Percentiles rank a stretch among this genome's conserved stretches.
Conservation (phyloP, 2,329 filamentous ascomycete species). For the Colletotrichum chrysophilum region DNA sequence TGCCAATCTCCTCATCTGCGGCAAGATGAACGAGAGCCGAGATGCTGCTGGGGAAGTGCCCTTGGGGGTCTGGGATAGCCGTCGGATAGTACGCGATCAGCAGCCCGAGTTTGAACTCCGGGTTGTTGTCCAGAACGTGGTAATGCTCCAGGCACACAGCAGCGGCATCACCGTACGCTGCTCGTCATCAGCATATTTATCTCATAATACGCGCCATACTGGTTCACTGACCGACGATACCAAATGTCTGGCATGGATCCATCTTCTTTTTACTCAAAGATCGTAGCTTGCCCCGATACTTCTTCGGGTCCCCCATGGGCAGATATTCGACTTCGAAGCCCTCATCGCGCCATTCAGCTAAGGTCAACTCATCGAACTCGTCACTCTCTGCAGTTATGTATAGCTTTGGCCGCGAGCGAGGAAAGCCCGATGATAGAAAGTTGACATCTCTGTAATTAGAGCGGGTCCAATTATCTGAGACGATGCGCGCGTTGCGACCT, state of each 20-base stretch:
- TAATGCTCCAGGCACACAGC: conserved; percentile 48
- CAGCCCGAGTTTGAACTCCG: conserved; percentile 44
- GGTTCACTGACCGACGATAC: conserved; percentile 41
- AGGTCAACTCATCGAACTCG: conserved; percentile 42
- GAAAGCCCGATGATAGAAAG: conserved; percentile 47
- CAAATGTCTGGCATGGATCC: conserved; percentile 47
- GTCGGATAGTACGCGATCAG: conserved; percentile 52
- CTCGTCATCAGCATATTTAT: not conserved
- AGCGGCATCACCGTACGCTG: conserved; percentile 50
- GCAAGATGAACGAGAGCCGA: conserved; percentile 45
- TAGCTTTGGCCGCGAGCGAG: conserved; percentile 38
- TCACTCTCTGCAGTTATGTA: conserved; percentile 48
- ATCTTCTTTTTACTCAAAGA: conserved; percentile 35
- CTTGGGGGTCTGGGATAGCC: conserved; percentile 46
- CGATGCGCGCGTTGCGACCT: conserved; percentile 33
- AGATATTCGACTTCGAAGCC: conserved; percentile 49
- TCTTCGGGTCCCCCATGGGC: conserved; percentile 38
- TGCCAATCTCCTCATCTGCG: conserved; percentile 40
- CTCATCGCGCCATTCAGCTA: conserved; percentile 46
- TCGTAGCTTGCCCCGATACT: conserved; percentile 39
- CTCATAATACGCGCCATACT: not conserved
- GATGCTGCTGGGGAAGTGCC: conserved; percentile 43
- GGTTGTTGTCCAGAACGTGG: conserved; percentile 49
- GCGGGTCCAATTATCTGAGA: conserved; percentile 33
- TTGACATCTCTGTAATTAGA: conserved; percentile 44